phyloP scores from a whole-genome alignment of 2,329 filamentous ascomycete genomes.

The Dothideomycetes sp. region DNA sequence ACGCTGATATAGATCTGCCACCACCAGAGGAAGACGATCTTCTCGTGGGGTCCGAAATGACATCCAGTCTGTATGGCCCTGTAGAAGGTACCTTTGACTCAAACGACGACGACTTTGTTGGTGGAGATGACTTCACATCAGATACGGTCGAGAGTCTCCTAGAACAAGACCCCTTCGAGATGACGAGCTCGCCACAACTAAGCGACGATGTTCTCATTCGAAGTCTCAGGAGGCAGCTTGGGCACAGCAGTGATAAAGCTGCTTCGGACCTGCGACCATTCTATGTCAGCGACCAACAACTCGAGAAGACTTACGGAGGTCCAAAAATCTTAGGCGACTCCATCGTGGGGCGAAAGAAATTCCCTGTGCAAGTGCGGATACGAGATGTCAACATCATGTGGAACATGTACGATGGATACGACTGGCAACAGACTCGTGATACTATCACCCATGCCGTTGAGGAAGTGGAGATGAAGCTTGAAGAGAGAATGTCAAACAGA shows the following conservation, averaged over 20 bases:
- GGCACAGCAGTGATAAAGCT: slow-evolving; percentile 15
- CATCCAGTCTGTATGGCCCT: slow-evolving; percentile 25
- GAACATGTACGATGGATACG: slow-evolving; percentile 96
- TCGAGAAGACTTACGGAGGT: slow-evolving; percentile 22
- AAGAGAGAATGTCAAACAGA: slow-evolving; percentile 57
- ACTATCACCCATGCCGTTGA: slow-evolving; percentile 81
- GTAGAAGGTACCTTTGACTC: slow-evolving; percentile 22
- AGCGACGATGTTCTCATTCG: slow-evolving; percentile 24
- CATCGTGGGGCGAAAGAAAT: slow-evolving; percentile 6
- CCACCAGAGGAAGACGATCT: slow-evolving; percentile 24
- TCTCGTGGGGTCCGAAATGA: slow-evolving; percentile 26
- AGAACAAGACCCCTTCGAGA: slow-evolving; percentile 28
- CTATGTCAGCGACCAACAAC: slow-evolving; percentile 27
- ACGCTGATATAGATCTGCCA: slow-evolving; percentile 22
- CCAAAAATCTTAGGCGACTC: slow-evolving; percentile 6
- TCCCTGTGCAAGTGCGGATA: slow-evolving; percentile 62
- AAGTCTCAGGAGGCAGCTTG: slow-evolving; percentile 24
- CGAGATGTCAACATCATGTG: slow-evolving; percentile 90
- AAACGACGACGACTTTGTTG: slow-evolving; percentile 16
- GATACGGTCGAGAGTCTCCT: slow-evolving; percentile 29
- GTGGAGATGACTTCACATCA: slow-evolving; percentile 16
- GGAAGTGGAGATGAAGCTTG: slow-evolving; percentile 73
- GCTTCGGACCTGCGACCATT: slow-evolving; percentile 22
- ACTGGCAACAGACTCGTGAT: slow-evolving; percentile 83
- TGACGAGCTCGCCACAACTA: slow-evolving; percentile 24